Conservation (phyloP, 352 stramenopile genomes). For the Pythium apleroticum region DNA sequence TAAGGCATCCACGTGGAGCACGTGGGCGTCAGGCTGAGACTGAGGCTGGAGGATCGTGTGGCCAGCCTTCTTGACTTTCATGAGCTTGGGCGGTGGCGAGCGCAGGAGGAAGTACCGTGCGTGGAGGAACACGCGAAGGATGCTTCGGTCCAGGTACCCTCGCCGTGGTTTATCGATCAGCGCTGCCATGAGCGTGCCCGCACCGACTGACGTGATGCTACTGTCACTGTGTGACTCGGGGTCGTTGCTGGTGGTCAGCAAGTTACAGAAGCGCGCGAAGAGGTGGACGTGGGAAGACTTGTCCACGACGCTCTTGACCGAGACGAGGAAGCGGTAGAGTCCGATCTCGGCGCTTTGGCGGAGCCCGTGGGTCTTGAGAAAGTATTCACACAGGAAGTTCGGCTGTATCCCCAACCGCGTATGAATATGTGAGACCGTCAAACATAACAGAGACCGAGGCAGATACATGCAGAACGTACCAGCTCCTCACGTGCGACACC, state of each 20-base stretch:
- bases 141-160: conserved; percentile 53
- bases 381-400: conserved; percentile 72
- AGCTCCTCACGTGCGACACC: conserved; percentile 60
- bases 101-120: conserved; percentile 46
- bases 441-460: neutral
- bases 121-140: conserved; percentile 66
- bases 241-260: conserved; percentile 29
- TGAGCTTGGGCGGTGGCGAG: conserved; percentile 23
- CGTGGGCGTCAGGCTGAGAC: conserved; percentile 24
- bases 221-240: neutral
- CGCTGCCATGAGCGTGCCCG: conserved; percentile 13
- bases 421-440: neutral
- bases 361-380: conserved; percentile 64
- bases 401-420: conserved; percentile 28
- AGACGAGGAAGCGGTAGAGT: conserved; percentile 71
- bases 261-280: conserved; percentile 60
- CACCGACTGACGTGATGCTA: neutral
- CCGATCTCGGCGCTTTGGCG: conserved; percentile 65
- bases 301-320: conserved; percentile 55
- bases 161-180: conserved; percentile 29
- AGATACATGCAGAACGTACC: conserved; percentile 12
- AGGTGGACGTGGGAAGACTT: conserved; percentile 53
- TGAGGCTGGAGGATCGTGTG: neutral
- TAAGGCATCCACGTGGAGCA: conserved; percentile 49
- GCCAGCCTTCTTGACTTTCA: conserved; percentile 7